Conservation (phyloP, 73 alveolate genomes). For the Paramecium bursaria region DNA sequence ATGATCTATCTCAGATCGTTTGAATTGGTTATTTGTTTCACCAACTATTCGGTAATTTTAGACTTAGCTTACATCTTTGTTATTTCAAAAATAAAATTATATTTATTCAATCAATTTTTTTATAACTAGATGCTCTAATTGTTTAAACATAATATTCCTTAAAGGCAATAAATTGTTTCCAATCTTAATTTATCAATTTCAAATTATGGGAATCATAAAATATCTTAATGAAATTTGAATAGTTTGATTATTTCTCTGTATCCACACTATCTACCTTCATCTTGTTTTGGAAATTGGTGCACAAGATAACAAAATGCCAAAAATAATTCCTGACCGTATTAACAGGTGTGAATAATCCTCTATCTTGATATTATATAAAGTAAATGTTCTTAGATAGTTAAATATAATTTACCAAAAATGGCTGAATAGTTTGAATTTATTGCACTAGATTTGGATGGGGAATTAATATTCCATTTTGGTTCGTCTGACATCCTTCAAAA, state of each 20-base stretch:
- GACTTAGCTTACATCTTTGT: no score
- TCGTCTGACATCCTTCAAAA: conserved; percentile 49
- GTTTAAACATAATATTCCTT: no score
- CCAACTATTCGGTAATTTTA: no score
- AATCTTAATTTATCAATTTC: no score
- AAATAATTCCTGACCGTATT: conserved; percentile 62
- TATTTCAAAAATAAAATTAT: no score
- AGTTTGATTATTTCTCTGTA: not conserved
- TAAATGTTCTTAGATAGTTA: conserved; percentile 13
- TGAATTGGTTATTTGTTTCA: no score
- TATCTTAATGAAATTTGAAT: not conserved
- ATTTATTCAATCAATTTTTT: no score
- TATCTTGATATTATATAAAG: conserved; percentile 33
- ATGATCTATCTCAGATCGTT: no score
- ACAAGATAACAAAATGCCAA: conserved; percentile 58
- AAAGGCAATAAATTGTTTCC: no score
- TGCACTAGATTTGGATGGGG: conserved; percentile 19
- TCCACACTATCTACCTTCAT: conserved; percentile 42
- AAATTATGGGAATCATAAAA: conserved; percentile 43
- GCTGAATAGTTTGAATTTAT: not conserved
- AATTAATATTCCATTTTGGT: conserved; percentile 19
- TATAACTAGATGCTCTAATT: no score
- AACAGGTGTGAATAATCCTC: conserved; percentile 50
- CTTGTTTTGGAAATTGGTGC: conserved; percentile 40
- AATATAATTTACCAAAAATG: not conserved